Evolutionary conservation across 352 stramenopile genomes (phyloP), one percentile per base, ranked within the genome.

Genomic region (Phytophthora vignae): DNA sequence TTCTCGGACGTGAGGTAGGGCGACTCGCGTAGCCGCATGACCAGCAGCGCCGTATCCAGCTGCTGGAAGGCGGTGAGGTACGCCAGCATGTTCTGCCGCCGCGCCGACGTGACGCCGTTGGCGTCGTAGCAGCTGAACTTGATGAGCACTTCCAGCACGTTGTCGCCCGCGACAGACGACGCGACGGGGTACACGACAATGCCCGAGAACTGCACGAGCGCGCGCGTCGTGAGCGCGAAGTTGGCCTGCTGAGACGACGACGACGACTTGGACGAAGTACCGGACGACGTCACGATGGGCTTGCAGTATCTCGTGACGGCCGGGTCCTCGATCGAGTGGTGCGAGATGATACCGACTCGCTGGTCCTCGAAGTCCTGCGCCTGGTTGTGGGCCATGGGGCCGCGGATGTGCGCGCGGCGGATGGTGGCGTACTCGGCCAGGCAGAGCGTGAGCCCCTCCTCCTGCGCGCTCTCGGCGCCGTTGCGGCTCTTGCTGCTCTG

Each of bases 361-460:
- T 84, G 68, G 63, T 92, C 82, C 12, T 75, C 73, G 25, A 77
- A 67, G n/a, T 80, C 73, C 55, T 77, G 73, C 2, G 64, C 69
- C 31, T 75, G 61, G 44, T 75, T 77, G 50, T 77, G 54, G 15
- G 66, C 62, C 49, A 69, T 77, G n/a, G 67, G 66, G n/a, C 60
- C 67, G 29, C 78, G 74, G 27, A 81, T 63, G 14, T 85, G 67
- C 27, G 81, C 83, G 9, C 65, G 71, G 1, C 83, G 78, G 63
- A 92, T 83, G 14, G 85, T 90, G 15, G 85, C 73, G 70, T 92
- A 92, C 72, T 92, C 85, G 10, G 78, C 82, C 4, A 91, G 49
- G 59, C 82, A 92, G 33, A 91, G 74, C 14, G 75, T 85, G 5
- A 87, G 71, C 33, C 74, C 74, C 31, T 74, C 58, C 48, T 82